Percentiles rank a stretch among this genome's conserved stretches.
phyloP scores from a whole-genome alignment of 257 asterid genomes.

The Eucommia ulmoides region DNA sequence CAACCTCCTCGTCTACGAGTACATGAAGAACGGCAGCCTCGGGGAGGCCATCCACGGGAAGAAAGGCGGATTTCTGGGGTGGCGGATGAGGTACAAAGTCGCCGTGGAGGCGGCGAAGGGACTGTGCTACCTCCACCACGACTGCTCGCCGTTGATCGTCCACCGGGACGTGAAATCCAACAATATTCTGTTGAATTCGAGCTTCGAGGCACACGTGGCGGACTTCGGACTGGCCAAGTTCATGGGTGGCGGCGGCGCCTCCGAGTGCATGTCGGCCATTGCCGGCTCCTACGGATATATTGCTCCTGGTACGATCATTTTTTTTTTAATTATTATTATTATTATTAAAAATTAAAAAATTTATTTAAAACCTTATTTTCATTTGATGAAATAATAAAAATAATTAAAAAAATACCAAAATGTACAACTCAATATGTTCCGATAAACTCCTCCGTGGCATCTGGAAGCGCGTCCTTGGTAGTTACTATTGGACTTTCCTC shows the following conservation, averaged over 20 bases:
- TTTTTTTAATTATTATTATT: background rate
- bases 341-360: no score
- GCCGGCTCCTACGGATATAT: constrained; percentile 97
- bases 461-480: no score
- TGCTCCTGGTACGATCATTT: constrained; percentile 66
- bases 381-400: no score
- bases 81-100: constrained; percentile 78
- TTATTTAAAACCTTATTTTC: no score
- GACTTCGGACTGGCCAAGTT: constrained; percentile 93
- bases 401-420: no score
- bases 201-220: constrained; percentile 86
- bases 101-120: constrained; percentile 83
- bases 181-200: constrained; percentile 62
- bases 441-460: no score
- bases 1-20: constrained; percentile 78
- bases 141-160: constrained; percentile 80
- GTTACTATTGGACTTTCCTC: no score
- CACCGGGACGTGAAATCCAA: constrained; percentile 90
- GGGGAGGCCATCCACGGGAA: constrained; percentile 88
- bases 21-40: constrained; percentile 90
- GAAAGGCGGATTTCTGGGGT: constrained; percentile 59
- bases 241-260: constrained; percentile 71
- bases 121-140: constrained; percentile 81
- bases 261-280: constrained; percentile 91
- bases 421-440: no score